phyloP scores from a whole-genome alignment of 345 rosid genomes.

The Bruguiera gymnorhiza region DNA sequence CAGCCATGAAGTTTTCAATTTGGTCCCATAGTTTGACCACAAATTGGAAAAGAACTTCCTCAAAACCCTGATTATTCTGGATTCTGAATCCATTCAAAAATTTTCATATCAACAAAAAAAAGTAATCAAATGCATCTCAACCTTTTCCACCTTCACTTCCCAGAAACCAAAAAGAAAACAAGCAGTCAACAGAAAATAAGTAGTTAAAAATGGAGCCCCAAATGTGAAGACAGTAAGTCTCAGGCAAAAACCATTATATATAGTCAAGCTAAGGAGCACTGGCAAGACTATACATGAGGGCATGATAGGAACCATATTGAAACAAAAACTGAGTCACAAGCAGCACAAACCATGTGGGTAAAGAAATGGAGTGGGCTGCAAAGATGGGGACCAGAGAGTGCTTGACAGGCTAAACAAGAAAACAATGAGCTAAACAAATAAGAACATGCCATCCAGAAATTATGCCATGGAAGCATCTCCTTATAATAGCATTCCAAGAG shows the following conservation, averaged over 20 bases:
- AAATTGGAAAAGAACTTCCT: slow-evolving; percentile 49
- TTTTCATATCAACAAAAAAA: slow-evolving; percentile 5
- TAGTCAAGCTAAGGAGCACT: no score
- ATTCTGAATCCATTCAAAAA: slow-evolving; percentile 44
- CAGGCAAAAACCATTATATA: no score
- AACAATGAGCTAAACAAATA: slow-evolving; percentile 11
- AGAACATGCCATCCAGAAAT: slow-evolving; percentile 22
- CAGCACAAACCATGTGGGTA: no score
- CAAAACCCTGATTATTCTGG: slow-evolving; percentile 53
- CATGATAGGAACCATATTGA: not conserved
- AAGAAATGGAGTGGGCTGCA: not conserved
- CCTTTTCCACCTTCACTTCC: not conserved
- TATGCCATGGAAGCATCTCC: slow-evolving; percentile 76
- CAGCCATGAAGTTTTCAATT: slow-evolving; percentile 44
- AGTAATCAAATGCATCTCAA: no score
- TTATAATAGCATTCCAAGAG: slow-evolving; percentile 71
- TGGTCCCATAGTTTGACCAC: slow-evolving; percentile 61
- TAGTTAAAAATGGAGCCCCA: no score
- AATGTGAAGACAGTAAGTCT: no score
- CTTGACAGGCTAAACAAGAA: not conserved
- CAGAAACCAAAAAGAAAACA: not conserved
- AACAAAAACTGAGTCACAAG: not conserved
- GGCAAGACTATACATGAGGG: no score
- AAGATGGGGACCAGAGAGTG: not conserved
- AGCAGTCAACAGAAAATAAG: no score